Percentiles rank a stretch among this genome's conserved stretches.
phyloP scores from a whole-genome alignment of 2,329 filamentous ascomycete species.

The Penicillium crustosum region DNA sequence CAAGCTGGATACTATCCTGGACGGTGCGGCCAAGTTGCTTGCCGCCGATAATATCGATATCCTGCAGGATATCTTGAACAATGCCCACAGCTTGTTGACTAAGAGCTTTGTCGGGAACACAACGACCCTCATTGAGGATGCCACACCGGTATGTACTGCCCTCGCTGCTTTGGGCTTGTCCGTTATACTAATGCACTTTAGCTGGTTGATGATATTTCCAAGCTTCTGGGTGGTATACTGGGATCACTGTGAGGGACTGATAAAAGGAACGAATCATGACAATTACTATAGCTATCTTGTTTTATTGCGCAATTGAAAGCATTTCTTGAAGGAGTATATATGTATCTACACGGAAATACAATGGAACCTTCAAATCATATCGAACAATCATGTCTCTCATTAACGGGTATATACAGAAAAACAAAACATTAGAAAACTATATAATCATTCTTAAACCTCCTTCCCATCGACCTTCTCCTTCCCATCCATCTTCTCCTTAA shows the following conservation, averaged over 20 bases:
- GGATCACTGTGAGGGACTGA: slow-evolving; percentile 18
- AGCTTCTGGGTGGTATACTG: slow-evolving; percentile 28
- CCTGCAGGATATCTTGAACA: slow-evolving; percentile 28
- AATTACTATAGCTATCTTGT: neutral
- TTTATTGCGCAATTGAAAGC: neutral
- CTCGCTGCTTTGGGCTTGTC: no score
- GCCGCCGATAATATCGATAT: slow-evolving; percentile 24
- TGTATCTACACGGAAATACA: slow-evolving; percentile 1
- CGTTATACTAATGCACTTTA: slow-evolving; percentile 10
- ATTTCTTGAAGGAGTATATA: slow-evolving; percentile 16
- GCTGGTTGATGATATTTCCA: slow-evolving; percentile 33
- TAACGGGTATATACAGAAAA: slow-evolving; percentile 10
- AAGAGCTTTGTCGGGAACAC: slow-evolving; percentile 33
- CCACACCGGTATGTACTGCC: slow-evolving; percentile 31
- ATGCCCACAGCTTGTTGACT: slow-evolving; percentile 28
- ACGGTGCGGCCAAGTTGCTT: slow-evolving; percentile 25
- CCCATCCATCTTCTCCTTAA: slow-evolving; percentile 30
- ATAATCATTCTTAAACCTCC: slow-evolving; percentile 2
- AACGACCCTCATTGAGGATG: slow-evolving; percentile 33
- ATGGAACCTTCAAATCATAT: no score
- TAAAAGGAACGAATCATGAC: slow-evolving; percentile 10
- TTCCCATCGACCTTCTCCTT: slow-evolving; percentile 28
- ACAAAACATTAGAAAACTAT: neutral
- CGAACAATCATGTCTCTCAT: neutral
- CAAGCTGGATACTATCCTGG: slow-evolving; percentile 23